phyloP scores from a whole-genome alignment of 129 eudicot genomes.

The Oenanthe sinensis region DNA sequence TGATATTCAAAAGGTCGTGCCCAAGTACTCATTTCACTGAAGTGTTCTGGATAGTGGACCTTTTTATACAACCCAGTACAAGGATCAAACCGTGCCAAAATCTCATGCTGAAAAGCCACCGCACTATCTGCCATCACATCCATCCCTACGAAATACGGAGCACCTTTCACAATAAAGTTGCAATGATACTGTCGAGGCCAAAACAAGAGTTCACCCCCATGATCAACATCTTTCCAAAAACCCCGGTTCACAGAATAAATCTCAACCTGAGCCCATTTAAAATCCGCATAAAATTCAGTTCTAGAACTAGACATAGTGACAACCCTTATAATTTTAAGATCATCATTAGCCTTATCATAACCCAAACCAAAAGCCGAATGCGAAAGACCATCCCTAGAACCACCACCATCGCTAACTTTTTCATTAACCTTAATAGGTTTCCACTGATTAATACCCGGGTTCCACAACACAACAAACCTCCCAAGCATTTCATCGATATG shows the following conservation, averaged over 20 bases:
- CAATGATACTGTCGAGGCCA: not conserved
- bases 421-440: not conserved
- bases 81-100: not conserved
- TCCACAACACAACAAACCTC: not conserved
- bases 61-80: not conserved
- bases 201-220: not conserved
- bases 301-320: not conserved
- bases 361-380: not conserved
- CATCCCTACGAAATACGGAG: not conserved
- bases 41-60: not conserved
- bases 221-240: not conserved
- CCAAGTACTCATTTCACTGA: conserved; percentile 1
- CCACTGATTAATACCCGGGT: not conserved
- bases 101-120: not conserved
- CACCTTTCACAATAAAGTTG: not conserved
- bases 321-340: not conserved
- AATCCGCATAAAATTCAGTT: not conserved
- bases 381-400: not conserved
- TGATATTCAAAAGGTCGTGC: not conserved
- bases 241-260: not conserved
- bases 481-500: not conserved
- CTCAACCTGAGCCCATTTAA: not conserved
- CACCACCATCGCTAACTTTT: not conserved
- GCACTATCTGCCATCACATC: not conserved
- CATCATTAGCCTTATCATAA: not conserved